phyloP scores from a whole-genome alignment of 2,329 filamentous ascomycete species.

The Apiospora hydei region DNA sequence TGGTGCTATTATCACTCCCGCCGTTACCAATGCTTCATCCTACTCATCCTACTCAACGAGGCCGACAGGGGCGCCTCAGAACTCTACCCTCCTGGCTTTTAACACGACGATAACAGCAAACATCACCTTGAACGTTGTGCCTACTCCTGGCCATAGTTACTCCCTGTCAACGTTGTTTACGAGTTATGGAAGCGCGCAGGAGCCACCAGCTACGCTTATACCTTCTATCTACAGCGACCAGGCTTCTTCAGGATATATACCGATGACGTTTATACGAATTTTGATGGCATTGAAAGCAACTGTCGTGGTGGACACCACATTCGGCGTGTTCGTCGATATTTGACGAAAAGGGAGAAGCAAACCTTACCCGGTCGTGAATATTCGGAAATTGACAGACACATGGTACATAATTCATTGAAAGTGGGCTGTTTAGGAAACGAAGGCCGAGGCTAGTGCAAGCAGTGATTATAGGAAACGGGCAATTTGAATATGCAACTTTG shows the following conservation, averaged over 20 bases:
- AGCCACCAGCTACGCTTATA: neutral
- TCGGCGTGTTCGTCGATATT: neutral
- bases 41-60: neutral
- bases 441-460: too few relatives aligned
- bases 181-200: neutral
- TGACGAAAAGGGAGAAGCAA: neutral
- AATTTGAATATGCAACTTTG: neutral
- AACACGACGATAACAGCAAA: neutral
- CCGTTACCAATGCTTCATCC: neutral
- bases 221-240: neutral
- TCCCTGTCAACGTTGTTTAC: neutral
- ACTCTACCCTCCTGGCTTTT: neutral
- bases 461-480: rapidly evolving
- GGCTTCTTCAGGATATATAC: neutral
- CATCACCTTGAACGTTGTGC: neutral
- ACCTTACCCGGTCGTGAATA: too few relatives aligned
- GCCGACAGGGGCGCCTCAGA: neutral
- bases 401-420: neutral
- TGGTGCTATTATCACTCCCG: neutral
- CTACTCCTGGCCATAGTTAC: neutral
- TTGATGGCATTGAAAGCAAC: neutral
- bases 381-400: too few relatives aligned
- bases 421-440: neutral
- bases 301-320: neutral
- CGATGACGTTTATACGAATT: neutral